Base-by-base conservation (phyloP, 2,329 filamentous ascomycete species). In the Capronia epimyces region DNA sequence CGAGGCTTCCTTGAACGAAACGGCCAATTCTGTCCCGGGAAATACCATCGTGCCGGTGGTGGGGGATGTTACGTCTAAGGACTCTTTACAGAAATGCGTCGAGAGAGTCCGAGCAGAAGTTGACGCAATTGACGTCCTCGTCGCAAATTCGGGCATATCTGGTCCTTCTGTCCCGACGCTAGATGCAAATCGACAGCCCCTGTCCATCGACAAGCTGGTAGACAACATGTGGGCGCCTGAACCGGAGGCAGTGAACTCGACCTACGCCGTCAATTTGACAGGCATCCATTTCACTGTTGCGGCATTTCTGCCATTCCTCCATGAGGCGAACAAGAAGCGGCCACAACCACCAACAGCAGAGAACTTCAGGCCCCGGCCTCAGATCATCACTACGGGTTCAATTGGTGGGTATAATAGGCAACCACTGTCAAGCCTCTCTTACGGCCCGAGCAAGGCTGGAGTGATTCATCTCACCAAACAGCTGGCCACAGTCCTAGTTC, bases 401-500 rank as follows among this genome's bases (percentile, higher is more conserved):
- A 71, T 76, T 45, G 74, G 69, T 0, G 73, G 68, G 1, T 76
- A 67, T 55, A 69, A 63, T 43, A 64, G 73, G 3, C 58, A 60
- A 4, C 63, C 69, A 8, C 60, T 66, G 0, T 64, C 62, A 12
- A 68, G 69, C 37, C 70, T 71, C 49, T 70, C 72, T 1, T 78
- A 77, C 57, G 70, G 48, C 7, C 44, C 56, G 5, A 43, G 31
- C 43, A 79, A 79, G 59, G 70, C 74, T 0, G 75, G 68, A 0
- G 65, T 68, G 2, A 75, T 69, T 1, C 72, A 76, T 55, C 56
- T 79, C 47, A 69, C 74, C 16, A 79, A 79, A 62, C 67, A 70
- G 62, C 63, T 79, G 16, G 64, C 73, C 0, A 77, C 75, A 1
- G 56, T 55, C 65, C 55, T 71, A 56, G 18, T 67, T 57, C 45